Evolutionary conservation across 345 rosid species (phyloP).

Genomic region (rapeseed (Brassica napus)): Da-Ae NC_063444.1:3620001-3620500

Average conservation of each 20-base stretch:
- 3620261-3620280: constrained; percentile 54
- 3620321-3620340: constrained; percentile 78
- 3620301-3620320: constrained; percentile 91
- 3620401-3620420: constrained; percentile 78
- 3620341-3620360: constrained; percentile 64
- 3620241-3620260: constrained; percentile 56
- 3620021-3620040: constrained; percentile 42
- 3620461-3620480: constrained; percentile 58
- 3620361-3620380: constrained; percentile 80
- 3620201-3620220: constrained; percentile 55
- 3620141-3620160: constrained; percentile 28
- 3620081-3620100: constrained; percentile 38
- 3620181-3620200: constrained; percentile 38
- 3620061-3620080: constrained; percentile 54
- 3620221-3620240: constrained; percentile 57
- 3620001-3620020: constrained; percentile 47
- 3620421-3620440: constrained; percentile 96
- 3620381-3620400: constrained; percentile 71
- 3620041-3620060: constrained; percentile 66
- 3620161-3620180: constrained; percentile 44
- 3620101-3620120: constrained; percentile 36
- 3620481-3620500: constrained; percentile 64
- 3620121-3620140: background rate
- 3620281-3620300: constrained; percentile 81
- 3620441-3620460: constrained; percentile 81